Conservation (phyloP, 2,329 filamentous ascomycete species). For the Fusarium sarcochroum region DNA sequence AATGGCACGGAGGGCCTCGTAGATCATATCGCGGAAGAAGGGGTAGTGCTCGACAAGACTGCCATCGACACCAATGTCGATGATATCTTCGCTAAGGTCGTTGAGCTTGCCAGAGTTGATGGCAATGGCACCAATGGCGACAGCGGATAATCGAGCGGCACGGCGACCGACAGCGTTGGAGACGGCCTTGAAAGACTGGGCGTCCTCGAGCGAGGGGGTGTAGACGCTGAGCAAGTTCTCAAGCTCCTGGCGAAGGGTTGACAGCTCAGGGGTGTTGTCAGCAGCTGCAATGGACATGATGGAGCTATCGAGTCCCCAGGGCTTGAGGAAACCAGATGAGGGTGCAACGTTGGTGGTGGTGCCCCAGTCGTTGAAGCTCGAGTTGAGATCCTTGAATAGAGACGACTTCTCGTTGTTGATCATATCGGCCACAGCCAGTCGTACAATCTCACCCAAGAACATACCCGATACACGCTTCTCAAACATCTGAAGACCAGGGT, state of each 20-base stretch:
- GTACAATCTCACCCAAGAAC: constrained; percentile 96
- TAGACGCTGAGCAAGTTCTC: constrained; percentile 83
- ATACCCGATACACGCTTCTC: constrained; percentile 98
- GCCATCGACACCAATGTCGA: constrained; percentile 95
- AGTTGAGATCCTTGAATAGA: constrained; percentile 83
- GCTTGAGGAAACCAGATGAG: constrained; percentile 77
- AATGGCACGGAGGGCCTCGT: constrained; percentile 83
- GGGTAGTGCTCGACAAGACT: constrained; percentile 97
- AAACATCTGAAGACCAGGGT: constrained; percentile 98
- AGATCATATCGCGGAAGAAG: constrained; percentile 88
- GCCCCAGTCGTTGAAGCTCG: constrained; percentile 76
- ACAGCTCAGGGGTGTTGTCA: constrained; percentile 80
- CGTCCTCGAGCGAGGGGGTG: constrained; percentile 84
- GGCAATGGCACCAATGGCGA: constrained; percentile 88
- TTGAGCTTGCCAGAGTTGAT: constrained; percentile 82
- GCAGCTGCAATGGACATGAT: constrained; percentile 90
- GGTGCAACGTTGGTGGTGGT: constrained; percentile 79
- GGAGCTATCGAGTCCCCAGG: constrained; percentile 92
- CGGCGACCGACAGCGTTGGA: constrained; percentile 88
- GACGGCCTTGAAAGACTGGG: constrained; percentile 87
- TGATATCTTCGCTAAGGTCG: constrained; percentile 74
- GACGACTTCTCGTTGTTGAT: constrained; percentile 75
- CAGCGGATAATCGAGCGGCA: constrained; percentile 87
- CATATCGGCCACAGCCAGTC: constrained; percentile 80
- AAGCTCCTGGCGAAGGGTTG: constrained; percentile 81